These are phyloP conservation scores for Dipodascopsis uninucleata DNA, from an alignment of 805 yeast genomes.

Conservation along the genomic window DNA sequence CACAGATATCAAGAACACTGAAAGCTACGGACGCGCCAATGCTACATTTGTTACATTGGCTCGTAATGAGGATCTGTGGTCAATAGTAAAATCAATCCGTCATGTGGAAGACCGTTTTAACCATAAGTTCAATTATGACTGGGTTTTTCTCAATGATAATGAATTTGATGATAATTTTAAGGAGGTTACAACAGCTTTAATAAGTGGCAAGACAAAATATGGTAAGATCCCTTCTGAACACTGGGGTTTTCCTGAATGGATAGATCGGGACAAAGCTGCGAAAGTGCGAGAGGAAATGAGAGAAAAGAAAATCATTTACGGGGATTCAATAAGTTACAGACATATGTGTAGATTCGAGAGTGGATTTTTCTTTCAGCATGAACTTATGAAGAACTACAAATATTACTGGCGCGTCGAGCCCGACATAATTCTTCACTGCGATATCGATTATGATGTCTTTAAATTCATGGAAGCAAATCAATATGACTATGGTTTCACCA, in stretches of 20 bases:
- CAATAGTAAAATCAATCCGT: constrained; percentile 57
- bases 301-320: constrained; percentile 59
- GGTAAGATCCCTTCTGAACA: constrained; percentile 72
- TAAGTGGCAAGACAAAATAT: constrained; percentile 66
- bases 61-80: constrained; percentile 60
- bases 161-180: constrained; percentile 72
- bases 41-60: constrained; percentile 72
- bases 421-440: constrained; percentile 67
- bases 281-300: constrained; percentile 56
- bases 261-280: constrained; percentile 71
- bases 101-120: constrained; percentile 80
- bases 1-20: no score
- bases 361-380: constrained; percentile 78
- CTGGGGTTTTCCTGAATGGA: constrained; percentile 82
- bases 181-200: constrained; percentile 47
- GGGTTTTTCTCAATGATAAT: constrained; percentile 87
- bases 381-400: constrained; percentile 61
- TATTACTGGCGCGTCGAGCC: constrained; percentile 97
- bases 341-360: constrained; percentile 89
- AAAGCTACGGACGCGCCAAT: constrained; percentile 35
- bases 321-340: constrained; percentile 70
- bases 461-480: constrained; percentile 72
- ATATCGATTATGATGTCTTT: constrained; percentile 75
- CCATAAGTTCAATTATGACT: constrained; percentile 70
- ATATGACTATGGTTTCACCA: constrained; percentile 71